phyloP scores from a whole-genome alignment of 208 protist species.

The Leishmania lainsoni region DNA sequence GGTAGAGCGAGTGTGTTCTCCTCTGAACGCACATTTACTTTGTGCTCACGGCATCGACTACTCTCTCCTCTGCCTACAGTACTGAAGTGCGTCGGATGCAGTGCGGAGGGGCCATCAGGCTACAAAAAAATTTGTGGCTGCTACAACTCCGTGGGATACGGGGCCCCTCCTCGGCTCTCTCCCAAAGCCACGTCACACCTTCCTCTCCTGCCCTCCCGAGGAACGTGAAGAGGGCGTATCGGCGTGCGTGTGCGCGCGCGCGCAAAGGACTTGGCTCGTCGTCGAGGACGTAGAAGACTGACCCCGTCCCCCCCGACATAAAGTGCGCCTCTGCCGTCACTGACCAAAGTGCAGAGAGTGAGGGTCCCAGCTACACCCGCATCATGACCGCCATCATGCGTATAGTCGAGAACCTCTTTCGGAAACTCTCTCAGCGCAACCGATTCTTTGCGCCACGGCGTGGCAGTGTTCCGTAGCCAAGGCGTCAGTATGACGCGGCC shows the following conservation, averaged over 20 bases:
- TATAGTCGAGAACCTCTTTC: neutral
- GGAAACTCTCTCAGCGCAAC: neutral
- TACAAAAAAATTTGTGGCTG: no score
- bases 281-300: neutral
- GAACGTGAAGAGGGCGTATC: neutral
- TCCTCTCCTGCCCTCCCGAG: neutral
- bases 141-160: no score
- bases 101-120: no score
- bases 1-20: neutral
- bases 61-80: neutral
- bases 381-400: neutral
- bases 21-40: neutral
- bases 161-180: no score
- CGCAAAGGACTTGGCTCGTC: no score
- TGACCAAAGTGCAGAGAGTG: neutral
- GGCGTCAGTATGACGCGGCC: neutral
- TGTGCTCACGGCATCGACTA: neutral
- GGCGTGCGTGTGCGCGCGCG: no score
- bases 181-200: no score
- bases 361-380: neutral
- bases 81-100: no score
- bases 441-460: neutral
- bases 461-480: neutral
- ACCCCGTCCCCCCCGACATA: neutral
- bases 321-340: neutral